These are phyloP conservation scores for Protomyces inundatus DNA, from an alignment of 1,139 yeast genomes.

Conservation along the genomic window DNA sequence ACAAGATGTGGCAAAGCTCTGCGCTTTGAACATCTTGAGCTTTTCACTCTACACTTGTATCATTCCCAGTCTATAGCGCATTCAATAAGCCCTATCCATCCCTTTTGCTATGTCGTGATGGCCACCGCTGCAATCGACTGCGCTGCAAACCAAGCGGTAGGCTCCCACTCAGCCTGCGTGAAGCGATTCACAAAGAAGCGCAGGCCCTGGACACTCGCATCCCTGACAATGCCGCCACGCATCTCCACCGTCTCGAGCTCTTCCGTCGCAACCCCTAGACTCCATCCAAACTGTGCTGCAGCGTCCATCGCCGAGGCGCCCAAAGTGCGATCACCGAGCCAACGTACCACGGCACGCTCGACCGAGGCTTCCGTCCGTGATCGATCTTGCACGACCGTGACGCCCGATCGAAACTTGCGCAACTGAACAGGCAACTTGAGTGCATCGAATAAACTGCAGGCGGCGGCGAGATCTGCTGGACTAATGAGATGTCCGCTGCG, in stretches of 20 bases:
- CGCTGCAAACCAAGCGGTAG: neutral
- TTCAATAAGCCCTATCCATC: neutral
- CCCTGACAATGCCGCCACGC: constrained; percentile 57
- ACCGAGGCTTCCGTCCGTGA: constrained; percentile 38
- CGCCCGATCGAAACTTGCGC: constrained; percentile 43
- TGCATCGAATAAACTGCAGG: constrained; percentile 47
- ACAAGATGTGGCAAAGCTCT: too few species aligned
- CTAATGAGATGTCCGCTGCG: constrained; percentile 57
- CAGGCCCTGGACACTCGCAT: constrained; percentile 56
- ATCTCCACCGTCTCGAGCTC: constrained; percentile 57
- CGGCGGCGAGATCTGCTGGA: constrained; percentile 52
- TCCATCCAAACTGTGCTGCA: constrained; percentile 59
- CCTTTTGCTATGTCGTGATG: neutral
- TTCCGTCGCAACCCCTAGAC: constrained; percentile 62
- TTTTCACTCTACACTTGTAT: neutral
- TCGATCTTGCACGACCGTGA: constrained; percentile 47
- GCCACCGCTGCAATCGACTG: neutral
- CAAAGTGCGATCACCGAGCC: constrained; percentile 35
- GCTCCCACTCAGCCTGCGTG: neutral
- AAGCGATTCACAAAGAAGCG: constrained; percentile 21
- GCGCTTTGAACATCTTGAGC: too few species aligned
- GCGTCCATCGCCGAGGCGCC: constrained; percentile 48
- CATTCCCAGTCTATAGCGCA: neutral
- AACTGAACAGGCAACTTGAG: constrained; percentile 47
- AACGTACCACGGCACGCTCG: constrained; percentile 35